Base-by-base conservation (phyloP, 768 basidiomycete genomes). In the Chalciporus chontae region DNA sequence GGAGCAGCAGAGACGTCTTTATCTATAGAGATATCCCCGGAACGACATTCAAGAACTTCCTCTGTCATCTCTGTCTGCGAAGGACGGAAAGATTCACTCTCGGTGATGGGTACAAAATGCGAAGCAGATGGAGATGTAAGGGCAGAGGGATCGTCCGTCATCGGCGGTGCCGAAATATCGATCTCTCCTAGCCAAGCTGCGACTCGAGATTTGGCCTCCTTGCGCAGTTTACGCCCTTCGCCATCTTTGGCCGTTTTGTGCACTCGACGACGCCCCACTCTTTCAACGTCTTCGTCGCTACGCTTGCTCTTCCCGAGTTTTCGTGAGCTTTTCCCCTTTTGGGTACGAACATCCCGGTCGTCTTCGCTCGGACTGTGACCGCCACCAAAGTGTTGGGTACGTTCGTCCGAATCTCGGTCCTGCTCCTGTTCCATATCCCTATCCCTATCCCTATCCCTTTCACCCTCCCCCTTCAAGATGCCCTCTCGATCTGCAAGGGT, bases 111-210 rank as follows among this genome's bases (percentile, higher is more conserved):
- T 39, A 67, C 59, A 14, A 69, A 67, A 34, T 52, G 67, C 32
- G 65, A 64, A 15, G 51, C 19, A 3, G 50, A 42, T 21, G 68
- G 62, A 13, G 75, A 72, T 27, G 75, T 69, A 36, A 60, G 53
- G 5, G 72, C 69, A 8, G 47, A 34, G 10, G 55, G 49, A 21
- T 70, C 64, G 29, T 83, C 77, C 48, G 76, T 67, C 18, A 46
- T 49, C 44, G 77, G 77, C 2, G 81, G 80, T 4, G 69, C 72
- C 37, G 77, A 78, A 4, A 78, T 73, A 45, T 84, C 83, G 42
- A 90, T 80, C 8, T 69, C 74, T 24, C 84, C 87, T 51, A 91
- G 58, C 88, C 88, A 91, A 8, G 83, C 86, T 8, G 87, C 76
- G n/a, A 91, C 82, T 19, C 85, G 71, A 7, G 87, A 86, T 52